Evolutionary conservation across 768 basidiomycete species (phyloP), one percentile per base, ranked within the genome.

Genomic region (Neoboletus brunneissimus): DNA sequence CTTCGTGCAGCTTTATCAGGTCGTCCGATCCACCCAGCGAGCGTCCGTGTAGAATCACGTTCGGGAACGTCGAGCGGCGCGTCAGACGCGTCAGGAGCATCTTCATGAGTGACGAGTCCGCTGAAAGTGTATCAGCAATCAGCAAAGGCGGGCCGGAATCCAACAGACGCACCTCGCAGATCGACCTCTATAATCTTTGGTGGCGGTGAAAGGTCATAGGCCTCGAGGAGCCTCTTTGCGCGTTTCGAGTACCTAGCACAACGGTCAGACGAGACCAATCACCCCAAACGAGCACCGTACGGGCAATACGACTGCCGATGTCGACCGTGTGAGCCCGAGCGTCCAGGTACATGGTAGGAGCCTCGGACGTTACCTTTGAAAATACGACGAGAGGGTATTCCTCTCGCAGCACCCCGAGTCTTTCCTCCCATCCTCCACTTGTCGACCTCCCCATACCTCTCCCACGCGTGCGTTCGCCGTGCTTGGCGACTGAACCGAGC

Each of bases 111-210:
- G 75, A 73, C 1, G 78, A 74, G 63, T 92, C 90, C 57, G 80
- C 87, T 89, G 57, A 27, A 13, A 13, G 43, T 12, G 35, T 31
- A 34, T 6, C 23, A 5, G 27, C 18, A 4, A 45, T 64, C 20
- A 47, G 47, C 25, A 34, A 46, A 40, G 8, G 2, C 29, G 3
- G 0, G 9, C 31, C 9, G 37, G 35, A 15, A 29, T 18, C 15
- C 11, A 9, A 13, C 18, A 20, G 1, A 68, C 76, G 38, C 60
- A 84, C 88, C 79, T 72, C 91, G 79, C 11, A 84, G 63, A 70
- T 93, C 89, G 23, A 92, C 87, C 64, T 93, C 90, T 31, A 93
- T 74, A 34, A 91, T 73, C 56, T 80, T 82, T 1, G 90, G 88
- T 2, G 81, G 65, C 0, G 91, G 90, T 15, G 74, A 69, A 13